Evolutionary conservation across 345 rosid genomes (phyloP).

Genomic region (Salix arbutifolia): DNA sequence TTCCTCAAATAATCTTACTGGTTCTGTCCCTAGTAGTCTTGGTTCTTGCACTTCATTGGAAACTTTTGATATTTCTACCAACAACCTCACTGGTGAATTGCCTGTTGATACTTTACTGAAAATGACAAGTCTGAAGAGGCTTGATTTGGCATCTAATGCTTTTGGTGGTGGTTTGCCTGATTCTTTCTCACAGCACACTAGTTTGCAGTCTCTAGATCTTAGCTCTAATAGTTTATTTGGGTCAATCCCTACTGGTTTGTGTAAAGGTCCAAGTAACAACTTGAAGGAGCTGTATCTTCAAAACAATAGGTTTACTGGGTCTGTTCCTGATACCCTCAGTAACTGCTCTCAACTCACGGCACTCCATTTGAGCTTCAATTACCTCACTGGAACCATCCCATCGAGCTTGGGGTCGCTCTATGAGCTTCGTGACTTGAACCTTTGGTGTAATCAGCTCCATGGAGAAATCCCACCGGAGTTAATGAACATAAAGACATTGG

Average conservation of each 20-base stretch:
- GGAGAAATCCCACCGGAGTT: constrained; percentile 86
- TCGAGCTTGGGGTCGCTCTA: constrained; percentile 65
- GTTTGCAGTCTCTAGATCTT: constrained; percentile 62
- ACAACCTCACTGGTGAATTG: constrained; percentile 67
- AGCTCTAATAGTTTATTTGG: constrained; percentile 74
- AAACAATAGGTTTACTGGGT: constrained; percentile 59
- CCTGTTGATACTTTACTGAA: constrained; percentile 54
- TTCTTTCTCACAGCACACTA: constrained; percentile 51
- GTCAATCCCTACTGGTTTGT: constrained; percentile 49
- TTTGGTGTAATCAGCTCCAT: constrained; percentile 72
- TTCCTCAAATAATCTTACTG: constrained; percentile 64
- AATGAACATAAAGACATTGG: constrained; percentile 43
- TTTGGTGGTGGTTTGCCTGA: constrained; percentile 62
- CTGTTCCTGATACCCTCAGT: constrained; percentile 61
- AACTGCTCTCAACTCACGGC: constrained; percentile 85
- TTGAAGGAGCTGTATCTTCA: constrained; percentile 68
- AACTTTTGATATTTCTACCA: constrained; percentile 51
- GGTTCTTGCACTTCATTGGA: constrained; percentile 57
- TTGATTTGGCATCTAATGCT: constrained; percentile 53
- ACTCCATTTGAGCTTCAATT: constrained; percentile 84
- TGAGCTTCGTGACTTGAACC: constrained; percentile 73
- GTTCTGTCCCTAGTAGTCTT: constrained; percentile 58
- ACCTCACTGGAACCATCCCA: constrained; percentile 68
- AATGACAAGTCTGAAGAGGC: constrained; percentile 55
- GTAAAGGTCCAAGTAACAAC: constrained; percentile 43